Evolutionary conservation across 495 filamentous ascomycete species (phyloP), one percentile per base, ranked within the genome.

Genomic region (Hypoxylon lenormandii): DNA sequence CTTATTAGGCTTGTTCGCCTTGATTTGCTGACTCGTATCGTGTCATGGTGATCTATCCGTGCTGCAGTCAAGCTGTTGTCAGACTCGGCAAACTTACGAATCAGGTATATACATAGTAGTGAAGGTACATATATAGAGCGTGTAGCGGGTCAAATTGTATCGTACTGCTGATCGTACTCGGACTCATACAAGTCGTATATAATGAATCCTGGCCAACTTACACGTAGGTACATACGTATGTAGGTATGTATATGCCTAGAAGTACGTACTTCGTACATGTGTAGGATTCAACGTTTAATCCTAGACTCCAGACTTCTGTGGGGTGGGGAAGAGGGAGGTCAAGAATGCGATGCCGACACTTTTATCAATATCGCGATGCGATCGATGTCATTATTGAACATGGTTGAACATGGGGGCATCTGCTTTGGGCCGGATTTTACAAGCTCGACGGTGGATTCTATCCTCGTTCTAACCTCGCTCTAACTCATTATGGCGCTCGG

Each of bases 21-120:
- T 71, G 57, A 71, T 71, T 66, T 66, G 68, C 57, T 36, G 16
- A 58, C 37, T 61, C 68, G 68, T 71, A 71, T 62, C 26, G 52
- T 53, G 57, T 38, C 40, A 63, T 57, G 58, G 42, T 59, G 52
- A 71, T 66, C 52, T 49, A 66, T 64, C 62, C 42, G 57, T 16
- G 2, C 66, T 59, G 48, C 40, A 71, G 58, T 62, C 48, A 61
- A 67, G 56, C 55, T 50, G 43, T 13, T 38, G 64, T 66, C 64
- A 66, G 64, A 60, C 26, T 59, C 6, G 52, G 16, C 30, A 37
- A 7, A 8, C 30, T 33, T 8, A 33, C 5, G n/a, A 59, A 28
- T 21, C 30, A 55, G 43, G 38, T 40, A 13, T 13, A 40, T 40
- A 40, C 37, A 3, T 33, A 33, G 10, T 10, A 10, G 10, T 10